Evolutionary conservation across 2,329 filamentous ascomycete species (phyloP).

Genomic region (Exutisphaerella laricina): DNA sequence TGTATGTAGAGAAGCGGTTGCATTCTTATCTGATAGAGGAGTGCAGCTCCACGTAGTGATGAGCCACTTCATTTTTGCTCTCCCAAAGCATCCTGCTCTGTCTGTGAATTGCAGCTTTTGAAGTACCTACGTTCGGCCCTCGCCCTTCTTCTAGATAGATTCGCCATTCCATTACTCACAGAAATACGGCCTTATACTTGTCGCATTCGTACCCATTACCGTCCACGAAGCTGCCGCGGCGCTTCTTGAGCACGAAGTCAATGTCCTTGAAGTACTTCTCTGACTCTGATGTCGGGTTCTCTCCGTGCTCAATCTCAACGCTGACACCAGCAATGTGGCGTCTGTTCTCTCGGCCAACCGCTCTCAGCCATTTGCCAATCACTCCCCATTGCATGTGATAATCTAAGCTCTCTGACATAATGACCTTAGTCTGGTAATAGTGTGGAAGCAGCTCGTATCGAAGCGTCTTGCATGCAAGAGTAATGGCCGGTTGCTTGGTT

Average conservation of each 20-base stretch:
- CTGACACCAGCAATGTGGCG: not conserved
- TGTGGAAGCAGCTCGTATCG: not conserved
- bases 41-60: no score
- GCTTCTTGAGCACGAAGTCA: not conserved
- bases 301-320: not conserved
- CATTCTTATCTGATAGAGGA: no score
- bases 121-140: no score
- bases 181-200: constrained; percentile 3
- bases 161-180: not conserved
- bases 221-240: not conserved
- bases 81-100: no score
- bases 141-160: no score
- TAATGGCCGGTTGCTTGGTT: not conserved
- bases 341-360: not conserved
- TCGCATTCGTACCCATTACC: constrained; percentile 1
- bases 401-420: not conserved
- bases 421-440: not conserved
- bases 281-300: not conserved
- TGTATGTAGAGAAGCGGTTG: no score
- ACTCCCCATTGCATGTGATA: no score
- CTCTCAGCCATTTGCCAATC: not conserved
- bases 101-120: no score
- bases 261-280: not conserved
- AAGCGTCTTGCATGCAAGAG: not conserved
- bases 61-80: no score